phyloP scores from a whole-genome alignment of 2,329 filamentous ascomycete genomes.

The Capronia coronata region DNA sequence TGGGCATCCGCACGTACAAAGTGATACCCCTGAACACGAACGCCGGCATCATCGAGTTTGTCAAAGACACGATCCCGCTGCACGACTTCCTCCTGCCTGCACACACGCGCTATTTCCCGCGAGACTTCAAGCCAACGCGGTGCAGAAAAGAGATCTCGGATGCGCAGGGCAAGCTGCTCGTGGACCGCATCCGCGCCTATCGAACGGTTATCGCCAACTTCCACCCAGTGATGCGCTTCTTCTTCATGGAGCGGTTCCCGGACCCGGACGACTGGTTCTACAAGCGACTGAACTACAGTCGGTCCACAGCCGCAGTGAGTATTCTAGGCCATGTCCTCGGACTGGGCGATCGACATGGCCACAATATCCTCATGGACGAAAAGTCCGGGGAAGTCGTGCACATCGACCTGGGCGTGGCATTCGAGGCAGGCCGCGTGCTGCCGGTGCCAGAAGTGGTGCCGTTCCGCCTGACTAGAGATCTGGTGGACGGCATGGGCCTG shows the following conservation, averaged over 20 bases:
- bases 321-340: conserved; percentile 92
- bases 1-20: conserved; percentile 94
- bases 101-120: conserved; percentile 78
- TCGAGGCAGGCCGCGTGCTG: conserved; percentile 91
- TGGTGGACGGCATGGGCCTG: conserved; percentile 95
- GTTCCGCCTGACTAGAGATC: conserved; percentile 86
- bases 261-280: conserved; percentile 96
- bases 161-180: conserved; percentile 62
- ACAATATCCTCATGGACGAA: conserved; percentile 91
- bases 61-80: conserved; percentile 83
- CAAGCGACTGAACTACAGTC: conserved; percentile 80
- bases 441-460: conserved; percentile 93
- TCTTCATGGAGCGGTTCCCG: conserved; percentile 90
- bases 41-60: conserved; percentile 94
- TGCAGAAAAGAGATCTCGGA: conserved; percentile 75
- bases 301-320: conserved; percentile 88
- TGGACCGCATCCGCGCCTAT: conserved; percentile 67
- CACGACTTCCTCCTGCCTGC: conserved; percentile 89
- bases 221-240: conserved; percentile 89
- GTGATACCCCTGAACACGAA: conserved; percentile 80
- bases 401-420: conserved; percentile 93
- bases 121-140: conserved; percentile 66
- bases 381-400: conserved; percentile 90
- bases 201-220: conserved; percentile 73
- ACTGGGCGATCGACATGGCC: conserved; percentile 86